A percentile compares a stretch with the other conserved stretches of the same genome.
Evolutionary conservation across 148 eudicot genomes (phyloP).

Genomic region (Chenopodium formosanum): DNA sequence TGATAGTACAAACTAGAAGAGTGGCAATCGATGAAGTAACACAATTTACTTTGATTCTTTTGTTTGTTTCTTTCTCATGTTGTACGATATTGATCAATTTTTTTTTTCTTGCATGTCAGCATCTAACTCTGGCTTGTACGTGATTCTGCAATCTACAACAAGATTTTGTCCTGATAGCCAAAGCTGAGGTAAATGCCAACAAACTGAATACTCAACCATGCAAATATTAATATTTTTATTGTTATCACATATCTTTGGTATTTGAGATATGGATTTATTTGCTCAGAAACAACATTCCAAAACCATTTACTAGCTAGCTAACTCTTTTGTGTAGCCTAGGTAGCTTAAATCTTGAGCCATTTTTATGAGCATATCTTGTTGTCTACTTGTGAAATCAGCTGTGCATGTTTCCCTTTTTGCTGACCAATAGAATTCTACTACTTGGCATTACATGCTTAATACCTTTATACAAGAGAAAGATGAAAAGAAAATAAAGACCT

Average conservation of each 20-base stretch:
- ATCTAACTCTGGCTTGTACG: slow-evolving; percentile 26
- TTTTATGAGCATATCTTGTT: slow-evolving; percentile 3
- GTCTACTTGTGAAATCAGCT: slow-evolving; percentile 2
- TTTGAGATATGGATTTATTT: slow-evolving; percentile 29
- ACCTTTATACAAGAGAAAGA: neutral
- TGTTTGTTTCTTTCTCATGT: neutral
- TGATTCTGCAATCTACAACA: slow-evolving; percentile 21
- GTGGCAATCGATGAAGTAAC: neutral
- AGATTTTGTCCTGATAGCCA: slow-evolving; percentile 23
- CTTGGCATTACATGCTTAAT: neutral
- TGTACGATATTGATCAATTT: slow-evolving; percentile 14
- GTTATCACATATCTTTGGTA: slow-evolving; percentile 28
- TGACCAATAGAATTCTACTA: slow-evolving; percentile 10
- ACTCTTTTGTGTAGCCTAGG: neutral
- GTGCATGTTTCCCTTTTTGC: slow-evolving; percentile 22
- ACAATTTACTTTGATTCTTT: neutral
- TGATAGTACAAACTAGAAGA: neutral
- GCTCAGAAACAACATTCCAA: slow-evolving; percentile 28
- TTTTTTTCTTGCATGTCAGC: slow-evolving; percentile 27
- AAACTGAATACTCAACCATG: slow-evolving; percentile 25
- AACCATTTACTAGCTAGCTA: slow-evolving; percentile 9
- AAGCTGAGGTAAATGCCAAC: slow-evolving; percentile 27
- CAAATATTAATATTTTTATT: slow-evolving; percentile 15
- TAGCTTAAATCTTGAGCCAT: neutral
- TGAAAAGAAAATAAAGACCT: neutral